Evolutionary conservation across 768 basidiomycete genomes (phyloP).

Genomic region (Tylopilus sp.): DNA sequence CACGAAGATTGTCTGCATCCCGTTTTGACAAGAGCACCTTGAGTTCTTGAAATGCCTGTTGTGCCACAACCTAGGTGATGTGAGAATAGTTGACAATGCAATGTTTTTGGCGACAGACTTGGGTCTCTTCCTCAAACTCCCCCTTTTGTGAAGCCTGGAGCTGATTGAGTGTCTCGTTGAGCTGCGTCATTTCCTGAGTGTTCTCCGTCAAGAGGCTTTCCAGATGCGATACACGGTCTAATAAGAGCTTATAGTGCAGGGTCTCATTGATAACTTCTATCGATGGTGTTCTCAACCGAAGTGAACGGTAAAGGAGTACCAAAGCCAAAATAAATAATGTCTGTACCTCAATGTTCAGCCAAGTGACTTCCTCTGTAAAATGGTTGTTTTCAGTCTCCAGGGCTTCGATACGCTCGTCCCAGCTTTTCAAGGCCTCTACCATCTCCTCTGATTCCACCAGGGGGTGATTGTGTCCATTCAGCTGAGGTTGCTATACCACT

Average conservation of each 20-base stretch:
- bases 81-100: conserved; percentile 9
- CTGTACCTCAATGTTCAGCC: conserved; percentile 46
- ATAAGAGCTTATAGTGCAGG: conserved; percentile 52
- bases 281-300: conserved; percentile 41
- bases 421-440: conserved; percentile 23
- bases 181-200: conserved; percentile 36
- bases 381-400: conserved; percentile 44
- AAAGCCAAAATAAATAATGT: not conserved
- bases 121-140: conserved; percentile 45
- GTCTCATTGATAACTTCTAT: conserved; percentile 46
- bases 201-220: conserved; percentile 41
- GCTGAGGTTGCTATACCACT: conserved; percentile 38
- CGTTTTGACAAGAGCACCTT: conserved; percentile 58
- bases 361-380: conserved; percentile 44
- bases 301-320: not conserved
- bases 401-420: conserved; percentile 44
- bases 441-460: conserved; percentile 40
- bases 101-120: conserved; percentile 35
- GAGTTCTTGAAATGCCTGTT: conserved; percentile 59
- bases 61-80: conserved; percentile 37
- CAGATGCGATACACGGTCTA: conserved; percentile 50
- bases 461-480: conserved; percentile 40
- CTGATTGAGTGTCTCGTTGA: conserved; percentile 43
- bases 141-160: conserved; percentile 38
- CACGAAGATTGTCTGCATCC: conserved; percentile 61